A percentile compares a stretch with the other conserved stretches of the same genome.
phyloP scores from a whole-genome alignment of 805 yeast genomes.

The Saccharomycopsis sp. region DNA sequence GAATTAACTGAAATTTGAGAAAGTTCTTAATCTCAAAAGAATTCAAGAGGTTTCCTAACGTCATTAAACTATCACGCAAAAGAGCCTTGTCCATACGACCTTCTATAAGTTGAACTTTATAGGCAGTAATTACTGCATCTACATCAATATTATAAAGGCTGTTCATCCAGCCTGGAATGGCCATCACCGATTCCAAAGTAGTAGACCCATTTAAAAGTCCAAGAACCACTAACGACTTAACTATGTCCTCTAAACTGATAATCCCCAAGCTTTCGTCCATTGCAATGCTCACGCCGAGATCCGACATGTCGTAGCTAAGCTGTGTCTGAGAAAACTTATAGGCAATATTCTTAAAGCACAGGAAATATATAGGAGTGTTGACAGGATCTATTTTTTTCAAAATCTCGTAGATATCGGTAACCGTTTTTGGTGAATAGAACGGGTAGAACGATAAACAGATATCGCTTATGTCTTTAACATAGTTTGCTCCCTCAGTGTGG shows the following conservation, averaged over 20 bases:
- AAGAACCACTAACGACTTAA: slow-evolving; percentile 33
- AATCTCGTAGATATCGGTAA: slow-evolving; percentile 42
- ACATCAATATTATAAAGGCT: slow-evolving; percentile 22
- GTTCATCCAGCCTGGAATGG: not conserved
- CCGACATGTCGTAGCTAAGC: no score
- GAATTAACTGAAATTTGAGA: slow-evolving; percentile 42
- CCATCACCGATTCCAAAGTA: slow-evolving; percentile 3
- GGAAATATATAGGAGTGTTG: slow-evolving; percentile 47
- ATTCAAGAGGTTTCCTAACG: slow-evolving; percentile 34
- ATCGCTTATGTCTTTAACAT: slow-evolving; percentile 30
- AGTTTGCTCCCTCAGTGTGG: no score
- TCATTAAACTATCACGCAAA: slow-evolving; percentile 35
- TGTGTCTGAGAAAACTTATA: no score
- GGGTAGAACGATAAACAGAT: slow-evolving; percentile 43
- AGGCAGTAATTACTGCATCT: slow-evolving; percentile 29
- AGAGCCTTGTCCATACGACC: slow-evolving; percentile 22
- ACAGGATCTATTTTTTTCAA: slow-evolving; percentile 38
- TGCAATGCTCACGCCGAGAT: slow-evolving; percentile 36
- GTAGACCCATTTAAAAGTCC: slow-evolving; percentile 27
- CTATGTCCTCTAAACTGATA: slow-evolving; percentile 44
- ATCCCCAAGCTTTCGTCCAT: slow-evolving; percentile 46
- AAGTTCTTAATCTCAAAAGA: slow-evolving; percentile 32
- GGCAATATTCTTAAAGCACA: slow-evolving; percentile 47
- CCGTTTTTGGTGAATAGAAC: slow-evolving; percentile 42
- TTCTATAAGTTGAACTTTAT: slow-evolving; percentile 22